These are phyloP conservation scores for Detonula confervacea DNA, from an alignment of 352 stramenopile species.

Conservation along the genomic window DNA sequence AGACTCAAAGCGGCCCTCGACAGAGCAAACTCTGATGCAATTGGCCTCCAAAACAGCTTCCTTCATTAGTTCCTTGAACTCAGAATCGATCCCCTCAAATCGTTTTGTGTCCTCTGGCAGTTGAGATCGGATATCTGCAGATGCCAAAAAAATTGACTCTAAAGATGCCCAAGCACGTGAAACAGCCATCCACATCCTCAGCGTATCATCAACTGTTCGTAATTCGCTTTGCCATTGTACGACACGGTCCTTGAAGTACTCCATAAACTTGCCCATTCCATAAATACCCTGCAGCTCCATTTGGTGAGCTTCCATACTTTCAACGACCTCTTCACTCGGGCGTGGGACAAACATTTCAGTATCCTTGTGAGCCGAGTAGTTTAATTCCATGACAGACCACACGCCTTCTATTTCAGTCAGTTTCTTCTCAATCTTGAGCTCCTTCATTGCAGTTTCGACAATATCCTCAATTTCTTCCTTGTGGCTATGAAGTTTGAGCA, in stretches of 20 bases:
- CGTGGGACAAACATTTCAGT: slow-evolving; percentile 95
- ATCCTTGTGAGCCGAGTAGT: slow-evolving; percentile 93
- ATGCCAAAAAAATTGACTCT: slow-evolving; percentile 97
- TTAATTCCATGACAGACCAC: slow-evolving; percentile 94
- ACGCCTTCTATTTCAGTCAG: slow-evolving; percentile 92
- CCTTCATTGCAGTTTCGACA: slow-evolving; percentile 96
- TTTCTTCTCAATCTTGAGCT: slow-evolving; percentile 96
- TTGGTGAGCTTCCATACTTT: slow-evolving; percentile 97
- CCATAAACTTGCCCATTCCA: slow-evolving; percentile 95
- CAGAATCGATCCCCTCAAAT: slow-evolving; percentile 97
- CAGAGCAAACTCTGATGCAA: slow-evolving; percentile 89
- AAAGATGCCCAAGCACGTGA: slow-evolving; percentile 95
- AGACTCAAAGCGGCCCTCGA: slow-evolving; percentile 95
- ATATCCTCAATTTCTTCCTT: slow-evolving; percentile 98
- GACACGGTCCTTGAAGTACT: slow-evolving; percentile 98
- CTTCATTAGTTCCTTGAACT: slow-evolving; percentile 98
- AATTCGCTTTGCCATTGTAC: slow-evolving; percentile 94
- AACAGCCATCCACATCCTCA: slow-evolving; percentile 90
- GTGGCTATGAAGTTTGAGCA: slow-evolving; percentile 88
- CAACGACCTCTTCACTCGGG: slow-evolving; percentile 93
- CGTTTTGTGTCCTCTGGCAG: slow-evolving; percentile 98
- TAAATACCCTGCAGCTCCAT: slow-evolving; percentile 99
- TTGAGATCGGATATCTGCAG: slow-evolving; percentile 98
- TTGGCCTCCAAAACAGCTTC: slow-evolving; percentile 86
- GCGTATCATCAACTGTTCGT: slow-evolving; percentile 91